Evolutionary conservation across 2,329 filamentous ascomycete species (phyloP).

Genomic region (Thielaviopsis musarum): DNA sequence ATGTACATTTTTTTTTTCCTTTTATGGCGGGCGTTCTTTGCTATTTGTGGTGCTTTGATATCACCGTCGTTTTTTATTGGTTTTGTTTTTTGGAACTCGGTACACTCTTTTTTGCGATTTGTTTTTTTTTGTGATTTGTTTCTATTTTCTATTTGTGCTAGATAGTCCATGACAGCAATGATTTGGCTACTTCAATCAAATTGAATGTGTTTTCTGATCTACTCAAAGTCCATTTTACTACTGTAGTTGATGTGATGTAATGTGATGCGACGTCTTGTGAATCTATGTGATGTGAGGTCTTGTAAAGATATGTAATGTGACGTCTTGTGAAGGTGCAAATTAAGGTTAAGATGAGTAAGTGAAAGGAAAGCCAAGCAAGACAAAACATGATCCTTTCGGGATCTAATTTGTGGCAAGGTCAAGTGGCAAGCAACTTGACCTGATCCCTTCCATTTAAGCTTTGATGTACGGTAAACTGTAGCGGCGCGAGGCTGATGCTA

Average conservation of each 20-base stretch:
- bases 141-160: neutral
- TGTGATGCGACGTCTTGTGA: neutral
- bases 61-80: neutral
- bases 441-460: neutral
- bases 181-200: neutral
- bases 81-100: neutral
- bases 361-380: neutral
- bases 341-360: neutral
- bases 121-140: neutral
- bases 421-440: neutral
- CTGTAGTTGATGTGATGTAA: neutral
- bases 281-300: neutral
- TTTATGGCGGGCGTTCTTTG: neutral
- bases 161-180: neutral
- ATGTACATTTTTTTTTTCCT: neutral
- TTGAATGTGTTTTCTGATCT: neutral
- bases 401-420: neutral
- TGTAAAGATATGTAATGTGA: neutral
- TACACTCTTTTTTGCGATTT: constrained; percentile 1
- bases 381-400: neutral
- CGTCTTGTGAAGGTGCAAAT: neutral
- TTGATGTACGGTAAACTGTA: neutral
- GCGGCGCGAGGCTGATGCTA: neutral
- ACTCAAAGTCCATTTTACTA: neutral
- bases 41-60: neutral